Base-by-base conservation (phyloP, 805 yeast species). In the Torulaspora delbrueckii region DNA sequence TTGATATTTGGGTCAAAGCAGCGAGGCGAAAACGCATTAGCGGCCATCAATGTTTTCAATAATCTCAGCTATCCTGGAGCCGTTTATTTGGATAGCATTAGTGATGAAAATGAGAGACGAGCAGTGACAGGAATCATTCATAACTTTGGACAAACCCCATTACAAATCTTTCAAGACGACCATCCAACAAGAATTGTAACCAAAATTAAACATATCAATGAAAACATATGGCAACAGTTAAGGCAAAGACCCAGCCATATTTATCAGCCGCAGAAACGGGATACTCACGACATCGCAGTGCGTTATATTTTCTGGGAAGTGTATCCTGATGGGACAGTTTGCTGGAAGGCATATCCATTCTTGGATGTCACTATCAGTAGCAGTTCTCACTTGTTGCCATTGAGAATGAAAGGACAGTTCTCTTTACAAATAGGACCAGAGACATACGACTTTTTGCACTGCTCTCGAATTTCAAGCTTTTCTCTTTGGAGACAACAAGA, bases 71-170 rank as follows among this genome's bases (percentile, higher is more conserved):
- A 88, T 59, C 83, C 83, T 43, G 96, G 96, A 2, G 86, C 90
- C 0, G 81, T 86, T 14, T 80, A 88, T 59, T 67, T 88, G 43
- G 95, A 86, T 50, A 73, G 73, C 18, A 82, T 88, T 46, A 73
- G 77, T 48, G 90, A 87, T 58, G 87, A 81, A 30, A 73, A 76
- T 50, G 95, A 88, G 63, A 74, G 82, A 52, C 71, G 80, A 31
- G 91, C 95, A 1, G 74, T 84, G 2, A 84, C 87, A 18, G 90
- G 95, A 1, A 84, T 85, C 55, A 88, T 88, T 42, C 93, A 89
- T 60, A 88, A 88, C 63, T 88, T 88, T 71, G 96, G 96, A 0
- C 96, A 88, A 60, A 88, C 95, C 0, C 96, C 96, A 1, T 59
- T 76, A 40, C 86, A 84, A 54, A 67, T 89, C 8, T 86, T 89